Conservation (phyloP, 768 basidiomycete genomes). For the Trichaptum fuscoviolaceum region DNA sequence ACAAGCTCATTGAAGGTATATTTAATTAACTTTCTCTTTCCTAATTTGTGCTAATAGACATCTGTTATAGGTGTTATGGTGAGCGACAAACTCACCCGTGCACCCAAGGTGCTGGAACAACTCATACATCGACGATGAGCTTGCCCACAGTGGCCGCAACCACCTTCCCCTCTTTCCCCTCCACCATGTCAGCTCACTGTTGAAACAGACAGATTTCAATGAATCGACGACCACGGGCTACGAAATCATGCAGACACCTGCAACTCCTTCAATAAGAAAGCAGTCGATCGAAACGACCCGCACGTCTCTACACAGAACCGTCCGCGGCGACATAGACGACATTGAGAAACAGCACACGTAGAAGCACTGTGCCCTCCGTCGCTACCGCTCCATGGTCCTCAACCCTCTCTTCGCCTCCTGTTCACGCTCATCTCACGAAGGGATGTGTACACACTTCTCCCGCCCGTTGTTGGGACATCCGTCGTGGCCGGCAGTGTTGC, state of each 20-base stretch:
- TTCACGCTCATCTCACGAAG: slow-evolving; percentile 59
- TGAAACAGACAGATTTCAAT: background rate
- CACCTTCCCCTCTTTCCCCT: background rate
- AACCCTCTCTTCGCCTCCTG: slow-evolving; percentile 57
- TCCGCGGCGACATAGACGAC: slow-evolving; percentile 18
- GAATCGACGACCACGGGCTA: slow-evolving; percentile 5
- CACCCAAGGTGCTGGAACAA: no score
- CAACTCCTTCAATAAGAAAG: slow-evolving; percentile 1
- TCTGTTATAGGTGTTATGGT: no score
- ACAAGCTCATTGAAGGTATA: no score
- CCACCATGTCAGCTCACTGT: background rate
- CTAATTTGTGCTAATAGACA: no score
- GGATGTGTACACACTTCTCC: slow-evolving; percentile 52
- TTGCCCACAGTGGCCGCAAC: background rate
- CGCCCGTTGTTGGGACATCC: slow-evolving; percentile 72
- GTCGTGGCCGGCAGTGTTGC: no score
- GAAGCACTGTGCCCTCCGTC: slow-evolving; percentile 18
- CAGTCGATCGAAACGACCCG: slow-evolving; percentile 12
- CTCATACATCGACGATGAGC: background rate
- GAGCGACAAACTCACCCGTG: no score
- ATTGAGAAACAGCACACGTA: slow-evolving; percentile 25
- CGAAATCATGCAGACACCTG: slow-evolving; percentile 7
- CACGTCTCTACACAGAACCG: slow-evolving; percentile 9
- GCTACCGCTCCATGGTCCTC: slow-evolving; percentile 22
- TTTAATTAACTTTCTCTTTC: no score